These are phyloP conservation scores for Podospora tetraspora DNA, from an alignment of 495 filamentous ascomycete species.

Conservation along the genomic window DNA sequence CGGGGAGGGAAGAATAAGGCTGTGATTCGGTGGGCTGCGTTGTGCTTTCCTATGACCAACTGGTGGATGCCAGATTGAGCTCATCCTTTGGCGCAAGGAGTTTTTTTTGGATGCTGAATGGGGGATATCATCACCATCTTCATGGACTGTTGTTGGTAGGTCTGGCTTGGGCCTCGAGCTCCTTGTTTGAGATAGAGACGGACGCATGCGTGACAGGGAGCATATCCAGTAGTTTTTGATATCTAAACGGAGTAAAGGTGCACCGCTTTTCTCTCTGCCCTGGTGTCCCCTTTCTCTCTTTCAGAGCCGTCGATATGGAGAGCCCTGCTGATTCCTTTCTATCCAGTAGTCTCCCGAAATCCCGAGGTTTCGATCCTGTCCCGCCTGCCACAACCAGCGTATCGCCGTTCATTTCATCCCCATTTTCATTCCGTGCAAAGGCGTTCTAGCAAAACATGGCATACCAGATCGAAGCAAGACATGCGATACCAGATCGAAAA, in stretches of 20 bases:
- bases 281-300: not conserved
- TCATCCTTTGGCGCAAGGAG: not conserved
- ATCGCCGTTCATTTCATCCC: too few relatives aligned
- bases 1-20: constrained; percentile 22
- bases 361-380: too few relatives aligned
- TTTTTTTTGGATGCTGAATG: not conserved
- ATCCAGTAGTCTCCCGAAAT: too few relatives aligned
- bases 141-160: not conserved
- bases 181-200: not conserved
- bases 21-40: constrained; percentile 15
- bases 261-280: not conserved
- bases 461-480: too few relatives aligned
- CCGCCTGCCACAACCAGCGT: too few relatives aligned
- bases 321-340: too few relatives aligned
- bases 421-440: too few relatives aligned
- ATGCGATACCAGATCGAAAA: too few relatives aligned
- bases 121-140: not conserved
- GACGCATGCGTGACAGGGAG: not conserved
- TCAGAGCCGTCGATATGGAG: too few relatives aligned
- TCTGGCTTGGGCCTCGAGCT: not conserved
- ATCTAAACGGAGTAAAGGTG: not conserved
- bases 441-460: too few relatives aligned
- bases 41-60: not conserved
- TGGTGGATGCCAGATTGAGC: not conserved
- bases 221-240: not conserved